Evolutionary conservation across 805 yeast genomes (phyloP), one percentile per base, ranked within the genome.

Genomic region (Metschnikowia cubensis): DNA sequence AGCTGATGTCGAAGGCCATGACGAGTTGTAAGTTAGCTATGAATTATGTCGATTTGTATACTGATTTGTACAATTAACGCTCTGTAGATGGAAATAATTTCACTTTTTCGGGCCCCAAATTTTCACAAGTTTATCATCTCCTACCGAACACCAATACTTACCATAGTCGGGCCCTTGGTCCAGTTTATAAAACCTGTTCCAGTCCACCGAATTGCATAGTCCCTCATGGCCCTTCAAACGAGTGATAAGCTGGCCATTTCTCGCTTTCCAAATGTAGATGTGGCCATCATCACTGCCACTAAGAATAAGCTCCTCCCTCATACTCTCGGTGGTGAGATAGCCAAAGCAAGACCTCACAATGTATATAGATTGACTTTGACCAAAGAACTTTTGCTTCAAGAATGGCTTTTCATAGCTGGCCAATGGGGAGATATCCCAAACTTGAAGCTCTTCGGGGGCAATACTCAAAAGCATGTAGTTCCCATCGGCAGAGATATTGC

Each of bases 241-340:
- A 3, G 78, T 76, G 3, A 90, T 68, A 21, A 88, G 71, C 50
- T 83, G 83, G 5, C 94, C 90, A 22, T 83, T 83, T 43, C 76
- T 75, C 18, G 84, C 74, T 60, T 87, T 87, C 96, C 96, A 89
- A 2, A 90, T 71, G 62, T 83, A 89, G 3, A 88, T 75, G 47
- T 77, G 73, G 0, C 89, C 89, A 64, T 90, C 95, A 61, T 87
- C 95, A 41, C 91, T 82, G 0, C 97, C 96, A 56, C 89, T 81
- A n/a, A 85, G 69, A 0, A 89, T 79, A 45, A 87, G 70, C 54
- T 83, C 82, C 57, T 87, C 92, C 52, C 81, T 75, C 13, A 55
- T 57, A 6, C 54, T 56, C 0, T 57, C 56, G 10, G 59, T 54
- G 42, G 60, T 62, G 50, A 77, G 75, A 42, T 84, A 84, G 0